Evolutionary conservation across 768 basidiomycete species (phyloP).

Genomic region (Termitomyces heimii): DNA sequence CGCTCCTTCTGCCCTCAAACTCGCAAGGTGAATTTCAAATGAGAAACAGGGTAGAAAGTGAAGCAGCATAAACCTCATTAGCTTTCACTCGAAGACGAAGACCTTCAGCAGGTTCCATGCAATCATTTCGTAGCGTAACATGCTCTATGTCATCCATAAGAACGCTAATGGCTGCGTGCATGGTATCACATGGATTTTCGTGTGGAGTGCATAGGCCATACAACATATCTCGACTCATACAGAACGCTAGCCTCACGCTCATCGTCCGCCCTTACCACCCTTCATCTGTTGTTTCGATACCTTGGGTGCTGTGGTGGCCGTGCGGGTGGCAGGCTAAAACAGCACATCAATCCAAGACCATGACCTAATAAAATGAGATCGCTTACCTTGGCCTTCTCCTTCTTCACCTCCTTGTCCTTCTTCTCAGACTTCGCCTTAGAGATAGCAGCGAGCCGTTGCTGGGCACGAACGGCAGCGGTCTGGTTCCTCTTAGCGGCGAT

Average conservation of each 20-base stretch:
- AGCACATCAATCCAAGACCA: background rate
- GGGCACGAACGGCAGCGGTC: conserved; percentile 76
- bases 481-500: conserved; percentile 93
- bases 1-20: background rate
- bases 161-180: conserved; percentile 10
- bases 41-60: background rate
- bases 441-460: conserved; percentile 81
- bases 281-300: conserved; percentile 97
- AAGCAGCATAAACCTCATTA: background rate
- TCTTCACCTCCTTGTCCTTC: conserved; percentile 94
- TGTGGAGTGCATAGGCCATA: conserved; percentile 21
- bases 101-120: background rate
- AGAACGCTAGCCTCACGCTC: conserved; percentile 20
- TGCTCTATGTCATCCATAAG: background rate
- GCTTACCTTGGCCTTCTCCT: conserved; percentile 81
- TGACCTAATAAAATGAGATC: background rate
- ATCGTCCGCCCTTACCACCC: conserved; percentile 78
- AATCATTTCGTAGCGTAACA: background rate
- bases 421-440: conserved; percentile 94
- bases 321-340: conserved; percentile 46
- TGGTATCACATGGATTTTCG: conserved; percentile 22
- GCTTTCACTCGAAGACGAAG: background rate
- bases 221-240: conserved; percentile 17
- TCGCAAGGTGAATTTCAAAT: background rate
- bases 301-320: conserved; percentile 63